Base-by-base conservation (phyloP, 208 protist genomes). In the Crithidia brevicula region DNA sequence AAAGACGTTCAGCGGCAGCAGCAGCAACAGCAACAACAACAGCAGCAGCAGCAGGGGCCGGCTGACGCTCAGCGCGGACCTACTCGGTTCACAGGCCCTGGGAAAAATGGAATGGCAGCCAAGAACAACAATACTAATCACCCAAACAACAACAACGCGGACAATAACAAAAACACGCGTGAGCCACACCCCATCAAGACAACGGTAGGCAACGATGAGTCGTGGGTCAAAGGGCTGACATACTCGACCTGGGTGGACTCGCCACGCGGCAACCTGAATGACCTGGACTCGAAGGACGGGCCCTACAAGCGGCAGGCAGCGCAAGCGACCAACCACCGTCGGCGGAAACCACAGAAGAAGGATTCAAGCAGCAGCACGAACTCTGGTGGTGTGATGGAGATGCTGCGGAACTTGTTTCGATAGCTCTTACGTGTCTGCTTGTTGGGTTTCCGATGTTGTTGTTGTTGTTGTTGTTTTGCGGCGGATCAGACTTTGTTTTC, bases 241-340 rank as follows among this genome's bases (percentile, higher is more conserved):
- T 69, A 81, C 53, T 76, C 70, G 9, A 85, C 67, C 15, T 78
- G 70, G 74, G 62, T 85, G 7, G 74, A 81, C 33, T 81, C 79
- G 5, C 79, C 79, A n/a, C 68, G 47, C 5, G 68, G 53, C 0
- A 54, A 50, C 51, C 53, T 73, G 15, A 58, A 62, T 8, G 40
- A 49, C 7, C 16, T 68, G n/a, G 72, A 67, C 31, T 4, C n/a
- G 8, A 43, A 43, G 36, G 47, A 47, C 15, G 47, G 45, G 7
- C 62, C 59, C n/a, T 79, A 75, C 47, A 83, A 81, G 69, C 75
- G 75, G n/a, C 50, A 69, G 15, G 62, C 64, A 16, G 62, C 16
- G 18, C 25, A 52, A 18, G 18, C 36, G 36, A 40, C 36, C 36
- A 40, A 31, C 18, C 56, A 58, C 28, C 7, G 28, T 38, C 50